phyloP scores from a whole-genome alignment of 495 filamentous ascomycete species.

The Xylaria sp. region DNA sequence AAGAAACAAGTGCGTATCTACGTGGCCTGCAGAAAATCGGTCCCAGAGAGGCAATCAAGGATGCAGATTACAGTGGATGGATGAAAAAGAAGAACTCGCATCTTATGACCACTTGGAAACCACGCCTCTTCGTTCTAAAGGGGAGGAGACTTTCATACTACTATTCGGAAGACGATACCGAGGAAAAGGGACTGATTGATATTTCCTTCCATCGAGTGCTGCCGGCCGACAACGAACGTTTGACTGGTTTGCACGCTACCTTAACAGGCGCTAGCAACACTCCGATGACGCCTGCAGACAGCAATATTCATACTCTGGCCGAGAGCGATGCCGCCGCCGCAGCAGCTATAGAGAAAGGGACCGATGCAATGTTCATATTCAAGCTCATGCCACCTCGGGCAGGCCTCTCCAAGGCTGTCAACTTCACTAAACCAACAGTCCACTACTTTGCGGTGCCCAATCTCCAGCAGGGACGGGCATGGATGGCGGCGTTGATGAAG shows the following conservation, averaged over 20 bases:
- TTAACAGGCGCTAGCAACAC: slow-evolving; percentile 84
- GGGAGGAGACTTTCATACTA: slow-evolving; percentile 94
- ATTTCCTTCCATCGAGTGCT: slow-evolving; percentile 96
- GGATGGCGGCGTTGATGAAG: slow-evolving; percentile 99
- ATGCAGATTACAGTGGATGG: slow-evolving; percentile 95
- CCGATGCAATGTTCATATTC: slow-evolving; percentile 88
- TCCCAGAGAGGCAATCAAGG: slow-evolving; percentile 82
- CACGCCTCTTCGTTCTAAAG: slow-evolving; percentile 89
- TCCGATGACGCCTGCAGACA: slow-evolving; percentile 72
- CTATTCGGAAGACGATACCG: slow-evolving; percentile 88
- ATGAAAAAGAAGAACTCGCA: slow-evolving; percentile 99
- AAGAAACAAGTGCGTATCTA: slow-evolving; percentile 91
- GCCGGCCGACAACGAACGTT: slow-evolving; percentile 88
- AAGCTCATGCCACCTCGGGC: slow-evolving; percentile 92
- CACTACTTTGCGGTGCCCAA: slow-evolving; percentile 98
- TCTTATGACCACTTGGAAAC: slow-evolving; percentile 96
- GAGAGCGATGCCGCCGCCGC: slow-evolving; percentile 46
- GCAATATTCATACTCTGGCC: slow-evolving; percentile 62
- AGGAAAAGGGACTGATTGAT: slow-evolving; percentile 95
- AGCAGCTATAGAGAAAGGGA: slow-evolving; percentile 50
- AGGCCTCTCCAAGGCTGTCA: slow-evolving; percentile 88
- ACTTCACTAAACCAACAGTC: slow-evolving; percentile 94
- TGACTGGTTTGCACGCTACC: slow-evolving; percentile 89
- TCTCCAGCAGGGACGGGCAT: slow-evolving; percentile 82
- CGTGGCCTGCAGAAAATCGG: slow-evolving; percentile 83